Percentiles rank a stretch among this genome's conserved stretches.
Evolutionary conservation across 2,329 filamentous ascomycete species (phyloP).

Genomic region (Aspergillus sp.): DNA sequence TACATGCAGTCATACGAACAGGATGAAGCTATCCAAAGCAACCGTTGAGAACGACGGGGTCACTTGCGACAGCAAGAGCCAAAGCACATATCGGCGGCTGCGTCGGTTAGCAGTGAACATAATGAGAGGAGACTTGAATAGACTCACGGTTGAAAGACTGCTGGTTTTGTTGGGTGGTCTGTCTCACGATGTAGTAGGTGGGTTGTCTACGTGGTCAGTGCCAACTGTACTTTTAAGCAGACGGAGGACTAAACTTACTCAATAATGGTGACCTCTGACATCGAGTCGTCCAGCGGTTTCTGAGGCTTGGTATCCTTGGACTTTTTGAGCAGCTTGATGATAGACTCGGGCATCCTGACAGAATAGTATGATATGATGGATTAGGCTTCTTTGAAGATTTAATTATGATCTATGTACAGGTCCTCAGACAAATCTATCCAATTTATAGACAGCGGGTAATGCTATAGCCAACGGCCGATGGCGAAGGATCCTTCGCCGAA

Average conservation of each 20-base stretch:
- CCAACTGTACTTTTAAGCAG: not conserved
- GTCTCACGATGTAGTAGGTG: not conserved
- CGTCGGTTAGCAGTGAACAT: not conserved
- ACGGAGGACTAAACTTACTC: slow-evolving; percentile 3
- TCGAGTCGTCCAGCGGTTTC: not conserved
- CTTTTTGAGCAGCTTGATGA: slow-evolving; percentile 4
- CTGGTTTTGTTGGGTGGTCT: not conserved
- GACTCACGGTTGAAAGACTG: slow-evolving; percentile 6
- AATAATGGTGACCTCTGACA: slow-evolving; percentile 5
- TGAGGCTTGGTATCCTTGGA: not conserved
- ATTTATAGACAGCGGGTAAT: too few species aligned
- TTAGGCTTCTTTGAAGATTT: not conserved
- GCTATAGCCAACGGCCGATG: too few species aligned
- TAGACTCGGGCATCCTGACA: not conserved
- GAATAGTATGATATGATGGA: not conserved
- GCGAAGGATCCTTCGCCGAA: not conserved
- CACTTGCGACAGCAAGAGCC: slow-evolving; percentile 12
- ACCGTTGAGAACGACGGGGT: not conserved
- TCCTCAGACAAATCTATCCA: too few species aligned
- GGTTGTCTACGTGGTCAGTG: not conserved
- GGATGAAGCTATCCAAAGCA: not conserved
- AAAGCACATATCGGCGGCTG: slow-evolving; percentile 12
- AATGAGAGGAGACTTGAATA: not conserved
- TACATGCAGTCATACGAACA: too few species aligned
- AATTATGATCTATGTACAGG: slow-evolving; percentile 1